A percentile compares a stretch with the other conserved stretches of the same genome.
Evolutionary conservation across 441 rosid genomes (phyloP).

Genomic region (Cnidoscolus chayamansa): DNA sequence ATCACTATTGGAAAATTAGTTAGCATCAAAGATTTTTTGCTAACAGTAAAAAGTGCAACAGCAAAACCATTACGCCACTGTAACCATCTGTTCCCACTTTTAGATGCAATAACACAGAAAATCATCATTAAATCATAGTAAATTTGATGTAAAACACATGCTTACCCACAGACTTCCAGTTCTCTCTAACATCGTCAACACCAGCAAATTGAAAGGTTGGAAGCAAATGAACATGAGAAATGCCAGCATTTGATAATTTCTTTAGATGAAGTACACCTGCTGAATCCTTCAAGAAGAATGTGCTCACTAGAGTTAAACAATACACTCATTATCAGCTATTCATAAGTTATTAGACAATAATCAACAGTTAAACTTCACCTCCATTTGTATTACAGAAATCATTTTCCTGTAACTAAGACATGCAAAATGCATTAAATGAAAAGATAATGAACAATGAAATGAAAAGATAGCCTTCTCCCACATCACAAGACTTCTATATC

Average conservation of each 20-base stretch:
- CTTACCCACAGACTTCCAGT: constrained; percentile 83
- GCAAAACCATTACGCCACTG: neutral
- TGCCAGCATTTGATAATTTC: constrained; percentile 81
- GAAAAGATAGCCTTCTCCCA: too few species aligned
- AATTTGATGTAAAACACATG: constrained; percentile 14
- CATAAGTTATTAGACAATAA: constrained; percentile 3
- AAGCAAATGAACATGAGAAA: constrained; percentile 86
- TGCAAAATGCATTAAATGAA: neutral
- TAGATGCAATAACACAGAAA: neutral
- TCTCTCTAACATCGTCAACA: constrained; percentile 79
- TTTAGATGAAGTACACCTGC: constrained; percentile 74
- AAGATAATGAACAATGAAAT: neutral
- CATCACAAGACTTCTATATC: too few species aligned
- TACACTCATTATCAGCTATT: constrained; percentile 1
- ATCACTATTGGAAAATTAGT: neutral
- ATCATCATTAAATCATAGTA: neutral
- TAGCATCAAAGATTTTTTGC: neutral
- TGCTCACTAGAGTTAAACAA: constrained; percentile 16
- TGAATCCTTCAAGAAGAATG: constrained; percentile 57
- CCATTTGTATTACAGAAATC: too few species aligned
- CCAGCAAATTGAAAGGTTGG: constrained; percentile 88
- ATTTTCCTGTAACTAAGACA: neutral
- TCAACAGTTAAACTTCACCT: neutral
- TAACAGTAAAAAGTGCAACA: neutral
- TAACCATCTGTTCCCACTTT: neutral